Evolutionary conservation across 2,329 filamentous ascomycete species (phyloP), one percentile per base, ranked within the genome.

Genomic region (Parascedosporium putredinis): DNA sequence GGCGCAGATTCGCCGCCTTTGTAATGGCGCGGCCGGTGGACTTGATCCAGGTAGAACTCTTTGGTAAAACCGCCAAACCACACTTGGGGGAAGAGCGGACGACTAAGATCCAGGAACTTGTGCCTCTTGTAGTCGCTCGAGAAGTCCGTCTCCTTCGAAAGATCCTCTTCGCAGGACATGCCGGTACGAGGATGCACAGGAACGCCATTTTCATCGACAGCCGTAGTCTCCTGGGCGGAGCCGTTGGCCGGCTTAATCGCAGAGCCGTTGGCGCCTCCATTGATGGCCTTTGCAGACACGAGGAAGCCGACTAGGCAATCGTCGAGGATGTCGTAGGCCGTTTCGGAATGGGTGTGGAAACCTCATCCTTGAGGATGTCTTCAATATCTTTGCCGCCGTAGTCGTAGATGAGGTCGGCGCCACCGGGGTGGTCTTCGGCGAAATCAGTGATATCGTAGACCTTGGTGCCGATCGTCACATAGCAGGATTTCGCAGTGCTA

Each of bases 361-460:
- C 78, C n/a, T 78, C 73, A 75, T 75, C 78, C 45, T 75, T 59
- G 1, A 79, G 67, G 45, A 79, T 70, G 3, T 59, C 57, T 1
- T 84, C 67, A 50, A 85, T 79, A 24, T 70, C 69, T 45, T 68
- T 70, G 58, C 84, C 81, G 1, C 79, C 93, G 64, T 93, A 95
- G 49, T 95, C 86, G 55, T 96, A 73, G 54, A 98, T 84, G 58
- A 97, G 72, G 54, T 95, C 87, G 59, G 81, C 80, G 52, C 93
- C 93, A 57, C 93, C 93, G 22, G 93, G 93, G 64, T 98, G 93
- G 57, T 89, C 83, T 48, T 89, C 81, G 53, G 96, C 67, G 62
- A 98, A 98, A 50, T 87, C 81, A 52, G 93, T 96, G 55, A 98
- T 78, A 72, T 98, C 91, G 75, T 89, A 98, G 58, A 98, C 91